Conservation (phyloP, 1,284 basidiomycete genomes). For the Bjerkandera adusta region DNA sequence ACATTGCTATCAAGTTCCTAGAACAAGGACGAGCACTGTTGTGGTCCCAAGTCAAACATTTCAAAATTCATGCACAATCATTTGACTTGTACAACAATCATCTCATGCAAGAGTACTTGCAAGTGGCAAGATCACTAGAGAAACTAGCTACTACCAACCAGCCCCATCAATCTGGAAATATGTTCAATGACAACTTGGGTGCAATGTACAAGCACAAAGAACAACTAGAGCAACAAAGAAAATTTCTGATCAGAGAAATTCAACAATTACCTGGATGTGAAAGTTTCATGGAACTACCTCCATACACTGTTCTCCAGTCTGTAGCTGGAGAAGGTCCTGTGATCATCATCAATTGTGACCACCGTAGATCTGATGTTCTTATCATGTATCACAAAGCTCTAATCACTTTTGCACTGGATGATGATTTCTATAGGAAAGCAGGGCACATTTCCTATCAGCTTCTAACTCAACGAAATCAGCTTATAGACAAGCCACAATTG, state of each 20-base stretch:
- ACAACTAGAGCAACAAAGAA: neutral
- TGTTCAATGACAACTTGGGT: neutral
- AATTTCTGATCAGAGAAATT: neutral
- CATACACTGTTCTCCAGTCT: constrained; percentile 27
- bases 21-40: constrained; percentile 32
- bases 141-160: neutral
- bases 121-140: neutral
- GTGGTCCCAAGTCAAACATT: constrained; percentile 27
- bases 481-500: neutral
- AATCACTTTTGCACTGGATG: constrained; percentile 14
- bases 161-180: neutral
- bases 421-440: neutral
- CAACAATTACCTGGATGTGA: constrained; percentile 13
- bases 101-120: neutral
- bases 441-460: neutral
- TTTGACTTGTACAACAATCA: neutral
- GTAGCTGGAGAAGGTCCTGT: constrained; percentile 34
- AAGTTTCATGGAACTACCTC: constrained; percentile 19
- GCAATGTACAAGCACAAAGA: neutral
- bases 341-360: constrained; percentile 31
- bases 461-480: neutral
- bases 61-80: neutral
- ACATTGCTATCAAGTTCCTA: constrained; percentile 32
- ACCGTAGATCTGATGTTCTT: constrained; percentile 27
- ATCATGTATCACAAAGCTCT: constrained; percentile 18